Evolutionary conservation across 2,329 filamentous ascomycete species (phyloP).

Genomic region (Gliomastix tumulicola): DNA sequence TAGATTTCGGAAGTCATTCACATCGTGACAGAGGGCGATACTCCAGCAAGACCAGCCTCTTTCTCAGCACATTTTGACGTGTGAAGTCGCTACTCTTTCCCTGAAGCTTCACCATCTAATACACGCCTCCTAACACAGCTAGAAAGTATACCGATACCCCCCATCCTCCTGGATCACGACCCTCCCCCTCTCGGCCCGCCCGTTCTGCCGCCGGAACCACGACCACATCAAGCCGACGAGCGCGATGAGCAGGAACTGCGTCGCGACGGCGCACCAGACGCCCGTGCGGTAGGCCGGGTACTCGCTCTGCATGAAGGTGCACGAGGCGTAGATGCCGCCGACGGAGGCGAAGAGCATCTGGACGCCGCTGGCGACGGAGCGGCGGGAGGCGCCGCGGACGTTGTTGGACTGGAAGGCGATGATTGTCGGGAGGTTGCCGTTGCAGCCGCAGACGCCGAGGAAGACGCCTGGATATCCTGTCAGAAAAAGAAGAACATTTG

Average conservation of each 20-base stretch:
- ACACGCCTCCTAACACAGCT: too few relatives aligned
- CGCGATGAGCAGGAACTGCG: constrained; percentile 10
- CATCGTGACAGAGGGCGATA: too few relatives aligned
- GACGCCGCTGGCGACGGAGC: constrained; percentile 18
- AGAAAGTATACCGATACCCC: constrained; percentile 8
- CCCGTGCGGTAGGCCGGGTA: constrained; percentile 17
- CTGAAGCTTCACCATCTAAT: too few relatives aligned
- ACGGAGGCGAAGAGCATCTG: constrained; percentile 21
- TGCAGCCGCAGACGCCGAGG: constrained; percentile 8
- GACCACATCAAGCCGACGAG: constrained; percentile 6
- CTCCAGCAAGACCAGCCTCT: too few relatives aligned
- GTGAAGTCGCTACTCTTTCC: too few relatives aligned
- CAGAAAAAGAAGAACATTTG: too few relatives aligned
- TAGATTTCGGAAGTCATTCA: too few relatives aligned
- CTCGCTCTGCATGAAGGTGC: constrained; percentile 20
- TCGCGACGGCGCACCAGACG: constrained; percentile 15
- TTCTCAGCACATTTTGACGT: too few relatives aligned
- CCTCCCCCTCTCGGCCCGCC: constrained; percentile 5
- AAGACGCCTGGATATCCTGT: constrained; percentile 5
- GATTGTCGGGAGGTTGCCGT: constrained; percentile 8
- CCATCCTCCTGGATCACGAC: constrained; percentile 9
- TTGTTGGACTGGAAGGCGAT: constrained; percentile 19
- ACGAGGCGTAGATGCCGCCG: constrained; percentile 19
- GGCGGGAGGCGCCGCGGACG: constrained; percentile 16
- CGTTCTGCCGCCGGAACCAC: constrained; percentile 8